Conservation (phyloP, 2,329 filamentous ascomycete species). For the Fusarium marasasianum region DNA sequence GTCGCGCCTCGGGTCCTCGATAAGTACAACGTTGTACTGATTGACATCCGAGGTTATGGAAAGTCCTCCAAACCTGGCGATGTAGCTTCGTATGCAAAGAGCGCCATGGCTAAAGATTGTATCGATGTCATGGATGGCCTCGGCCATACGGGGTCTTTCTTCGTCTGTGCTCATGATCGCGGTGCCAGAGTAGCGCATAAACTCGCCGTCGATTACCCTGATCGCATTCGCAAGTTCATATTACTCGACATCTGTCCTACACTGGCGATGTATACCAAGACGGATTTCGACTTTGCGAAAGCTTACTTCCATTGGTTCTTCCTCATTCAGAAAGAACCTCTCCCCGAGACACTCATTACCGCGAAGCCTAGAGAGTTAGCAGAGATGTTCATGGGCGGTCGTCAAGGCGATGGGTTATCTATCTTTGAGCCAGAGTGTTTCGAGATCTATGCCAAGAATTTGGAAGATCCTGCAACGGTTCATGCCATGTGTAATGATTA, state of each 20-base stretch:
- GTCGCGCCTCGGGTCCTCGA: slow-evolving; percentile 52
- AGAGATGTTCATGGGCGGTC: slow-evolving; percentile 53
- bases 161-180: slow-evolving; percentile 65
- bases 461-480: slow-evolving; percentile 54
- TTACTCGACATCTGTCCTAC: slow-evolving; percentile 66
- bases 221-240: slow-evolving; percentile 53
- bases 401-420: slow-evolving; percentile 47
- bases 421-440: slow-evolving; percentile 50
- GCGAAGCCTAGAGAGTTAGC: slow-evolving; percentile 52
- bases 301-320: slow-evolving; percentile 70
- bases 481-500: slow-evolving; percentile 66
- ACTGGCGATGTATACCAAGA: slow-evolving; percentile 60
- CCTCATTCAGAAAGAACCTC: slow-evolving; percentile 60
- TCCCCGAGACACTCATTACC: slow-evolving; percentile 60
- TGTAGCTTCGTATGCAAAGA: slow-evolving; percentile 55
- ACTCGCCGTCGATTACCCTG: slow-evolving; percentile 58
- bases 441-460: slow-evolving; percentile 52
- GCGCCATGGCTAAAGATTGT: slow-evolving; percentile 59
- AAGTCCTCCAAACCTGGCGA: slow-evolving; percentile 56
- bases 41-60: slow-evolving; percentile 64
- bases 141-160: slow-evolving; percentile 51
- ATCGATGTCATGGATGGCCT: slow-evolving; percentile 56
- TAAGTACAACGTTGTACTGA: slow-evolving; percentile 54
- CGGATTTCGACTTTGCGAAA: slow-evolving; percentile 54
- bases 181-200: slow-evolving; percentile 66